Base-by-base conservation (phyloP, 768 basidiomycete genomes). In the Cystofilobasidium ferigula region DNA sequence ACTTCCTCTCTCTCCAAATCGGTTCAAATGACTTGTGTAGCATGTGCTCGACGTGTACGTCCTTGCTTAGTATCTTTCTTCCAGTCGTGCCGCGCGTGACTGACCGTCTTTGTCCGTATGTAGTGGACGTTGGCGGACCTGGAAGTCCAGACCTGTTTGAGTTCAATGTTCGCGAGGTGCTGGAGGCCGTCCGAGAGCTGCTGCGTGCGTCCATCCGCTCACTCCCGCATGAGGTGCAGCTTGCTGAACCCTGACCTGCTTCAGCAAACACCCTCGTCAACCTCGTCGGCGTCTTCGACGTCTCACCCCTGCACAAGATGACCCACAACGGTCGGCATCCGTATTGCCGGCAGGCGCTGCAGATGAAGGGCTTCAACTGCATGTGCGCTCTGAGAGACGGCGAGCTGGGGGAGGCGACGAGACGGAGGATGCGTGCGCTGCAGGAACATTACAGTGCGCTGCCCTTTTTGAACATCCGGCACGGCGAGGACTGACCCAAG, bases 201-300 rank as follows among this genome's bases (percentile, higher is more conserved):
- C 58, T 68, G 24, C 67, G 66, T 67, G 26, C 57, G 66, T 60
- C 28, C 10, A 13, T 24, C n/a, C 22, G 38, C 26, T 0, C 0
- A 8, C n/a, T 24, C 48, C 13, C 12, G 13, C 30, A 13, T 13
- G 4, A 7, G 30, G 35, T 12, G 34, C 18, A n/a, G 32, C 16
- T 26, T 12, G 34, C 12, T 22, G 26, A 28, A 3, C 16, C 5
- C 35, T 28, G 26, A 8, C 28, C 5, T 22, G 3, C 34, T 28
- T 3, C 38, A 67, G 66, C 67, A 8, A n/a, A 48, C 34, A 63
- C 62, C 2, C 61, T 68, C 24, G 67, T 68, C 61, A 68, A 68
- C 57, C 10, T 68, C 24, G 64, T 68, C 34, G 67, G 67, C 36
- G 61, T 68, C 24, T 68, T 68, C 38, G 67, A 68, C 40, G 57